These are phyloP conservation scores for Thermomyces lanuginosus DNA, from an alignment of 2,329 filamentous ascomycete genomes.

Conservation along the genomic window DNA sequence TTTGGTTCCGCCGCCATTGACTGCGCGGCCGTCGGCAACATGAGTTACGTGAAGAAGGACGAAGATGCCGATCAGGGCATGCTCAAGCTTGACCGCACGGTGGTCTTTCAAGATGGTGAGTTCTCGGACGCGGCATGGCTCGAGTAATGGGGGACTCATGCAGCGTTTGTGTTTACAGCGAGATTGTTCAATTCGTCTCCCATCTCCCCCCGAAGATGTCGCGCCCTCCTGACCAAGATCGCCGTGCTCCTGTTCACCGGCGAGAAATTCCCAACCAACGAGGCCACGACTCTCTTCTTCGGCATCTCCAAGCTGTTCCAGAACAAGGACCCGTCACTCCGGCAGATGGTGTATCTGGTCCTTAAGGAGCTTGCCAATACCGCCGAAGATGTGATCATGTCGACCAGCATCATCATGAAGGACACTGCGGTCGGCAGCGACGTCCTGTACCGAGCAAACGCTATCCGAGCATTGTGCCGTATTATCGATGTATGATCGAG, in stretches of 20 bases:
- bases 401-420: conserved; percentile 99
- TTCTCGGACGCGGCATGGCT: conserved; percentile 10
- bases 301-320: conserved; percentile 98
- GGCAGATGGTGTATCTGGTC: conserved; percentile 96
- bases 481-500: conserved; percentile 67
- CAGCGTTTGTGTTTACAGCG: conserved; percentile 90
- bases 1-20: conserved; percentile 1
- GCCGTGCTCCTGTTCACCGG: conserved; percentile 90
- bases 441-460: conserved; percentile 84
- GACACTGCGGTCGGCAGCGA: conserved; percentile 92
- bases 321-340: conserved; percentile 94
- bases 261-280: conserved; percentile 90
- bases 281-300: conserved; percentile 96
- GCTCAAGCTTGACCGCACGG: conserved; percentile 93
- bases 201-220: conserved; percentile 92
- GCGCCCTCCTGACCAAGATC: conserved; percentile 93
- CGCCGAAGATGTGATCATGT: conserved; percentile 98
- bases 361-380: conserved; percentile 94
- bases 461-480: conserved; percentile 83
- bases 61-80: conserved; percentile 88
- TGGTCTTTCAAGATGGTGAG: conserved; percentile 96
- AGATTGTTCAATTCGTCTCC: conserved; percentile 96
- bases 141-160: conserved; percentile 6
- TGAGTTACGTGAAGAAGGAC: conserved; percentile 99
- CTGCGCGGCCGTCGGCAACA: conserved; percentile 27